Evolutionary conservation across 2,329 filamentous ascomycete genomes (phyloP).

Genomic region (Dactylonectria macrodidyma): DNA sequence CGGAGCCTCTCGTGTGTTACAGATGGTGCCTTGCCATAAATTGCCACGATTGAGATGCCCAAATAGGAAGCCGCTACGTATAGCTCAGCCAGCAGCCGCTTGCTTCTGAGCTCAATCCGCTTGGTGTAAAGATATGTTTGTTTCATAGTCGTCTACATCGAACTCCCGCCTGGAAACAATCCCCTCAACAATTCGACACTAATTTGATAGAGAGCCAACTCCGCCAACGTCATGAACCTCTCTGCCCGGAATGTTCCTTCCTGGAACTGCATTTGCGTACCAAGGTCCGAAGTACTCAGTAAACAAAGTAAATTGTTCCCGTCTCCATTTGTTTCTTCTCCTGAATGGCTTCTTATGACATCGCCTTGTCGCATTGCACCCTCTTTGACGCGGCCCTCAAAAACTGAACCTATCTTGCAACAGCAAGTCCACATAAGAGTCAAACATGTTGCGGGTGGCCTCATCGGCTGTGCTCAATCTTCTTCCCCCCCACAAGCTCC

Average conservation of each 20-base stretch:
- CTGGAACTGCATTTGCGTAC: background rate
- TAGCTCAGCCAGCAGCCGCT: background rate
- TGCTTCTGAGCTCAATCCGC: background rate
- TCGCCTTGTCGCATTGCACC: slow-evolving; percentile 6
- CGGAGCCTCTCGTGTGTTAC: background rate
- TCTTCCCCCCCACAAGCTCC: background rate
- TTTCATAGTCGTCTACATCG: slow-evolving; percentile 11
- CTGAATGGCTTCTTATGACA: background rate
- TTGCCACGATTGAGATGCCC: background rate
- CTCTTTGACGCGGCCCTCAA: slow-evolving; percentile 5
- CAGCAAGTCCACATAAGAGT: slow-evolving; percentile 8
- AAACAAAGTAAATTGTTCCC: slow-evolving; percentile 3
- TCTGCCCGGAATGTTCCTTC: background rate
- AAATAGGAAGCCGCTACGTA: background rate
- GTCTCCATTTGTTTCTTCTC: slow-evolving; percentile 1
- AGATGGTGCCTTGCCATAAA: background rate
- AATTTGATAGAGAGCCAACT: background rate
- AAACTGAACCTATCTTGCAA: background rate
- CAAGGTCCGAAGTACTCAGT: too few species aligned
- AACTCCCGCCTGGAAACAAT: slow-evolving; percentile 4
- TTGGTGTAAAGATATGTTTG: background rate
- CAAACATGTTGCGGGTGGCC: slow-evolving; percentile 20
- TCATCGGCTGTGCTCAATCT: slow-evolving; percentile 28
- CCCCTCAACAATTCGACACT: slow-evolving; percentile 1
- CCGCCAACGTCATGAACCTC: background rate